Conservation (phyloP, 1,284 basidiomycete species). For the Cryptococcus amylolentus region DNA sequence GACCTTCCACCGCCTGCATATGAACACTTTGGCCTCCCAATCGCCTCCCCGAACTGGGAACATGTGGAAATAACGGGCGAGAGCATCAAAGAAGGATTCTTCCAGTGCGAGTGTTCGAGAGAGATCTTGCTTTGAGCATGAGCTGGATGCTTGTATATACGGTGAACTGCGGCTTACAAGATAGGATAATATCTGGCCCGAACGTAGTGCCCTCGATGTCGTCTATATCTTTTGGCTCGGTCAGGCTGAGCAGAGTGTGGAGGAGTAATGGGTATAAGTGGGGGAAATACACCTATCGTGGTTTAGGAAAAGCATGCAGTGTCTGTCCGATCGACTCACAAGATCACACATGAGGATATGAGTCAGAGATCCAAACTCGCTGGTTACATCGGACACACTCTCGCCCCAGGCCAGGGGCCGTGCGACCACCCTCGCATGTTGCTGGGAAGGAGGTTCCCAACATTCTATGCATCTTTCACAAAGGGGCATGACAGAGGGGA, state of each 20-base stretch:
- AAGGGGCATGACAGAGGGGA: slow-evolving; percentile 42
- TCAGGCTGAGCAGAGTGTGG: slow-evolving; percentile 38
- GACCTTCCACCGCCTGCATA: slow-evolving; percentile 40
- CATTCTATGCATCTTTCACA: slow-evolving; percentile 29
- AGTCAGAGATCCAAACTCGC: slow-evolving; percentile 24
- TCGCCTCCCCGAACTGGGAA: slow-evolving; percentile 33
- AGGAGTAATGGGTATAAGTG: slow-evolving; percentile 44
- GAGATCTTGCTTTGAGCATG: slow-evolving; percentile 25
- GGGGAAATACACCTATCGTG: slow-evolving; percentile 45
- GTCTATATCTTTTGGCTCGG: slow-evolving; percentile 14
- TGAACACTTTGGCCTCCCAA: slow-evolving; percentile 39
- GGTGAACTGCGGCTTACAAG: slow-evolving; percentile 28
- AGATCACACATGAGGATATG: slow-evolving; percentile 47
- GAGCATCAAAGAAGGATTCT: slow-evolving; percentile 45
- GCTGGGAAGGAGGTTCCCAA: slow-evolving; percentile 10
- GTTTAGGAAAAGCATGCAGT: neutral
- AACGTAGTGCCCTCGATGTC: slow-evolving; percentile 19
- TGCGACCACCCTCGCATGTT: slow-evolving; percentile 22
- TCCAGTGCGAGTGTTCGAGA: slow-evolving; percentile 43
- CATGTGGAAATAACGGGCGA: slow-evolving; percentile 37
- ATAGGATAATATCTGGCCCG: slow-evolving; percentile 44
- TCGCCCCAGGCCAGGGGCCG: slow-evolving; percentile 42
- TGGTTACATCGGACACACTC: slow-evolving; percentile 9
- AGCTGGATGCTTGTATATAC: neutral
- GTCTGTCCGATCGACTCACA: slow-evolving; percentile 20